These are phyloP conservation scores for Backusella tarrabulga DNA, from an alignment of 192 early-diverging fungal species.

Conservation along the genomic window DNA sequence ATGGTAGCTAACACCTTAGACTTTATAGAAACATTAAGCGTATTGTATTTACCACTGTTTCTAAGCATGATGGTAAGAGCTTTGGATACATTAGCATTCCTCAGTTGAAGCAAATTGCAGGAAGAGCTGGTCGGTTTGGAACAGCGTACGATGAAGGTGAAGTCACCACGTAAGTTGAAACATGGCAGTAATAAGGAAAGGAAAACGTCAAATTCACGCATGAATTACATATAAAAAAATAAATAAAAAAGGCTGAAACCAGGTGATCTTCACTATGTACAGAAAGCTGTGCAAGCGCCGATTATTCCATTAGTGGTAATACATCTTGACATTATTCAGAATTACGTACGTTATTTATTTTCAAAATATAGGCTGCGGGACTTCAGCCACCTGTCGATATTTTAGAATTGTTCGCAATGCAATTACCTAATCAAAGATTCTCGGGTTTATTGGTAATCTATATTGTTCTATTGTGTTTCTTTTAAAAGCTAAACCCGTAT, in stretches of 20 bases:
- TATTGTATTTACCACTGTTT: conserved; percentile 76
- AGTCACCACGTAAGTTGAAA: conserved; percentile 64
- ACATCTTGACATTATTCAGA: neutral
- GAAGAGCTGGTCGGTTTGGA: conserved; percentile 84
- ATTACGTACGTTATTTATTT: neutral
- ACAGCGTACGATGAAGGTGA: conserved; percentile 63
- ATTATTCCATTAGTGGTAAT: conserved; percentile 25
- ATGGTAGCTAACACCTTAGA: neutral
- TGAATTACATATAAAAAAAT: conserved; percentile 9
- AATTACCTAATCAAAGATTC: conserved; percentile 64
- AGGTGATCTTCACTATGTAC: conserved; percentile 23
- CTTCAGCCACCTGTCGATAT: conserved; percentile 72
- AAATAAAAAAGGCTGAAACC: conserved; percentile 13
- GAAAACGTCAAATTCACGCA: too few relatives aligned
- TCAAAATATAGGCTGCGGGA: conserved; percentile 52
- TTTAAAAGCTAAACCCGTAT: neutral
- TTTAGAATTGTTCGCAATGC: conserved; percentile 73
- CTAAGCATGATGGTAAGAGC: conserved; percentile 78
- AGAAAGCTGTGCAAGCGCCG: conserved; percentile 36
- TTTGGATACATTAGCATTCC: conserved; percentile 59
- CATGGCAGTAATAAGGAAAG: neutral
- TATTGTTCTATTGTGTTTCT: neutral
- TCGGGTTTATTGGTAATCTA: conserved; percentile 57
- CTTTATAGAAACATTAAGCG: conserved; percentile 76
- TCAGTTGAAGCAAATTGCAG: conserved; percentile 92